Conservation (phyloP, 192 early-diverging fungal species). For the Coemansia sp. region DNA sequence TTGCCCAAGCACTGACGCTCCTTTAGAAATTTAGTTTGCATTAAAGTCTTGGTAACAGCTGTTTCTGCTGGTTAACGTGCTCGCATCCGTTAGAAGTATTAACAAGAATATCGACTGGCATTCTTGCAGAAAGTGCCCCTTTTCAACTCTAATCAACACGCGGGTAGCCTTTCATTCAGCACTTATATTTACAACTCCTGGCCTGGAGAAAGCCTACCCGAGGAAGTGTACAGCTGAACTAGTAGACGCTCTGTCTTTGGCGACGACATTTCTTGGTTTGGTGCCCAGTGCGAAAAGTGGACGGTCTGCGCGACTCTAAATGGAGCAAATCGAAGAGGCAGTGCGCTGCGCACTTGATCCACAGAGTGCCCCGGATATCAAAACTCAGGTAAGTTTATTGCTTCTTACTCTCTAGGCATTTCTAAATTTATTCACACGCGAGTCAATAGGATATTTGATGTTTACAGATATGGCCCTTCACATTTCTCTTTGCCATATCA, state of each 20-base stretch:
- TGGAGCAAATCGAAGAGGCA: conserved; percentile 80
- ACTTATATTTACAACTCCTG: neutral
- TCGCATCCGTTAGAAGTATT: neutral
- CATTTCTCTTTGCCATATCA: neutral
- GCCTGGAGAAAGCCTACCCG: neutral
- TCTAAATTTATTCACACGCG: neutral
- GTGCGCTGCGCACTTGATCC: conserved; percentile 78
- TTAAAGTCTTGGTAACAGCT: neutral
- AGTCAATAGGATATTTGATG: neutral
- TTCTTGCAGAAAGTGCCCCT: neutral
- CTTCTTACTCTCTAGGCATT: too few species aligned
- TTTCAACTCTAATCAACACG: neutral
- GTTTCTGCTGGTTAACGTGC: neutral
- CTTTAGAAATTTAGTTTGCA: conserved; percentile 5
- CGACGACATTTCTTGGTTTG: neutral
- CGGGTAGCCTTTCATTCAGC: neutral
- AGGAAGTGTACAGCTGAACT: neutral
- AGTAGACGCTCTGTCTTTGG: neutral
- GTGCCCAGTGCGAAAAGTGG: neutral
- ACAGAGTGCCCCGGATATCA: conserved; percentile 60
- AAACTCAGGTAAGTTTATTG: conserved; percentile 64
- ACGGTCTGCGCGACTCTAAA: conserved; percentile 12
- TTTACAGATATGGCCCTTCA: neutral
- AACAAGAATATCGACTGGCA: conserved; percentile 47
- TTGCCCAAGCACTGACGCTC: neutral